These are phyloP conservation scores for Ophiostoma himal-ulmi DNA, from an alignment of 2,329 filamentous ascomycete species.

Conservation along the genomic window DNA sequence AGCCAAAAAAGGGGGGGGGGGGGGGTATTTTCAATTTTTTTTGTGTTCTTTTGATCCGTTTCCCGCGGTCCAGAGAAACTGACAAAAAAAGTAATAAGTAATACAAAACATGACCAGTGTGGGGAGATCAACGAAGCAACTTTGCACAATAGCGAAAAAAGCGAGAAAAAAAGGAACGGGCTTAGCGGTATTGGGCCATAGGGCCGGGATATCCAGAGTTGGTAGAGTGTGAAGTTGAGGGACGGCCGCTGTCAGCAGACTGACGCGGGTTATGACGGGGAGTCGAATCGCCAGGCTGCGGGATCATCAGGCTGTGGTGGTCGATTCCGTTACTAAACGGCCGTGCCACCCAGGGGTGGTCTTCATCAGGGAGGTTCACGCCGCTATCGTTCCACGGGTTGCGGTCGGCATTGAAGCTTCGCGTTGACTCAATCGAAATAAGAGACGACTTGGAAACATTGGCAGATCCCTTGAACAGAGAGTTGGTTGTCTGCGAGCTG, in stretches of 20 bases:
- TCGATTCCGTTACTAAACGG: slow-evolving; percentile 61
- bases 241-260: slow-evolving; percentile 85
- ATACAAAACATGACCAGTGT: slow-evolving; percentile 33
- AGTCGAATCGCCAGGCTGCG: slow-evolving; percentile 70
- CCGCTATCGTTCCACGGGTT: slow-evolving; percentile 98
- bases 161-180: slow-evolving; percentile 32
- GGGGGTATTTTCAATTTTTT: slow-evolving; percentile 43
- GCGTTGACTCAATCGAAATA: slow-evolving; percentile 90
- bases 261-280: slow-evolving; percentile 77
- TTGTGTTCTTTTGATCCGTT: slow-evolving; percentile 20
- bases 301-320: slow-evolving; percentile 57
- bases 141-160: slow-evolving; percentile 22
- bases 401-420: slow-evolving; percentile 82
- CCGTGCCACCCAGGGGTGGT: slow-evolving; percentile 60
- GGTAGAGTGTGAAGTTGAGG: slow-evolving; percentile 90
- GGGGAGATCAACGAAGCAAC: slow-evolving; percentile 21
- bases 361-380: slow-evolving; percentile 87
- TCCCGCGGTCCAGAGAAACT: slow-evolving; percentile 15
- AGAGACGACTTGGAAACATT: slow-evolving; percentile 93
- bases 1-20: slow-evolving; percentile 39
- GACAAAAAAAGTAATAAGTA: slow-evolving; percentile 27
- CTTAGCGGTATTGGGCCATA: slow-evolving; percentile 83
- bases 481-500: slow-evolving; percentile 72
- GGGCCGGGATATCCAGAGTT: slow-evolving; percentile 94
- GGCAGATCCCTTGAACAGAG: slow-evolving; percentile 86